Conservation (phyloP, 208 protist species). For the Jaenimonas drosophilae region DNA sequence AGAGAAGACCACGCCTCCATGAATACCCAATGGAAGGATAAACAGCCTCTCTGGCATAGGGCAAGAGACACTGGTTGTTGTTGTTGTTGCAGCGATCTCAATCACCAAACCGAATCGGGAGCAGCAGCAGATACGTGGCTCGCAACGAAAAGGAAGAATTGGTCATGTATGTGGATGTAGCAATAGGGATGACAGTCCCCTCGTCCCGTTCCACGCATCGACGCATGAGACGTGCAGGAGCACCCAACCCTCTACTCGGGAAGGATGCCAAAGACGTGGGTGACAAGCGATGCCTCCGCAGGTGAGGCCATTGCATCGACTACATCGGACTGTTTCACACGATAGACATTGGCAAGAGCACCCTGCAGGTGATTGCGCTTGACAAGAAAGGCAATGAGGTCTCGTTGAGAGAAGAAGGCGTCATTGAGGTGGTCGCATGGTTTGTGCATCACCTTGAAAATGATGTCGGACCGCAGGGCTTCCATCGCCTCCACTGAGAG, state of each 20-base stretch:
- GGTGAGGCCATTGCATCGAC: slow-evolving; percentile 48
- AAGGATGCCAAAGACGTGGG: slow-evolving; percentile 29
- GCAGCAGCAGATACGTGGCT: no score
- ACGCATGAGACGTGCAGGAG: no score
- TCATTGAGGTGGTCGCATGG: neutral
- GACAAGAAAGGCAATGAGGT: slow-evolving; percentile 7
- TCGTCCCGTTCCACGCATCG: no score
- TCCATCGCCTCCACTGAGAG: slow-evolving; percentile 40
- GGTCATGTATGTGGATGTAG: no score
- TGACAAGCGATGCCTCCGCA: slow-evolving; percentile 58
- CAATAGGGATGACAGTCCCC: no score
- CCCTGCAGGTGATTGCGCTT: slow-evolving; percentile 1
- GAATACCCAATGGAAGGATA: no score
- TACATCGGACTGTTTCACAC: slow-evolving; percentile 10
- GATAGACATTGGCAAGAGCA: neutral
- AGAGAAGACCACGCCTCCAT: no score
- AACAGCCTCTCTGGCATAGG: no score
- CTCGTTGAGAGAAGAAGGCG: slow-evolving; percentile 6
- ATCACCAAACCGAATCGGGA: no score
- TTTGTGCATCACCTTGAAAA: slow-evolving; percentile 4
- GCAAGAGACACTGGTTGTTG: no score
- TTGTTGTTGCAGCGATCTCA: no score
- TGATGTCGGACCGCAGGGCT: slow-evolving; percentile 24
- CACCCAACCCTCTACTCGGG: slow-evolving; percentile 6
- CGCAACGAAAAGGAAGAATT: no score